Conservation (phyloP, 257 asterid genomes). For the Plantago major region DNA sequence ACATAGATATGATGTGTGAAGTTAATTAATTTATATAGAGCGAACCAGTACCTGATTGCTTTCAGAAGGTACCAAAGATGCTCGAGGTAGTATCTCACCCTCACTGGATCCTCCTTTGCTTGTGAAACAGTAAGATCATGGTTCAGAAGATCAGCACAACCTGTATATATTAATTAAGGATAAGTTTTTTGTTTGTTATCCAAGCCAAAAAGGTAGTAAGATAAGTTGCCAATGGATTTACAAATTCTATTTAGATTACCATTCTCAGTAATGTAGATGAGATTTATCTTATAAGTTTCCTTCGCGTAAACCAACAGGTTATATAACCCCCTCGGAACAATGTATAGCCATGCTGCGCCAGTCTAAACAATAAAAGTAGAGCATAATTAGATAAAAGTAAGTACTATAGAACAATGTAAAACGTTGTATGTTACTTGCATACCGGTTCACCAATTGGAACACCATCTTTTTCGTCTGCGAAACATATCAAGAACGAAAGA, state of each 20-base stretch:
- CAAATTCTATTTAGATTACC: conserved; percentile 10
- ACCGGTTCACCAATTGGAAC: conserved; percentile 15
- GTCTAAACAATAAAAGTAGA: background rate
- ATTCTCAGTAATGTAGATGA: conserved; percentile 30
- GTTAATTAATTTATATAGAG: background rate
- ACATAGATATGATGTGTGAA: background rate
- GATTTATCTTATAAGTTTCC: conserved; percentile 14
- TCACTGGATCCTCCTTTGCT: conserved; percentile 1
- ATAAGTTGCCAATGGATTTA: background rate
- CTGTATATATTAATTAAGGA: background rate
- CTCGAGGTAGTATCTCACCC: conserved; percentile 6
- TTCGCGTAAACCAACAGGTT: conserved; percentile 8
- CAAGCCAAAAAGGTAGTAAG: too few relatives aligned
- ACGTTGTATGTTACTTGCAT: background rate
- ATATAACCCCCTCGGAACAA: conserved; percentile 20
- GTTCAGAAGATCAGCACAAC: conserved; percentile 10
- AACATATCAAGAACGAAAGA: background rate
- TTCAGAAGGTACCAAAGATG: conserved; percentile 13
- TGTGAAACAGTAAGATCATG: background rate
- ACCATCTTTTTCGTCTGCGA: conserved; percentile 1
- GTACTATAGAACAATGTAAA: background rate
- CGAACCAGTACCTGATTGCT: background rate
- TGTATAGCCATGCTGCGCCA: conserved; percentile 18
- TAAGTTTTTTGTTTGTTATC: background rate
- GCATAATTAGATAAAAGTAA: background rate